phyloP scores from a whole-genome alignment of 2,329 filamentous ascomycete species.

The Colletotrichum filicis region DNA sequence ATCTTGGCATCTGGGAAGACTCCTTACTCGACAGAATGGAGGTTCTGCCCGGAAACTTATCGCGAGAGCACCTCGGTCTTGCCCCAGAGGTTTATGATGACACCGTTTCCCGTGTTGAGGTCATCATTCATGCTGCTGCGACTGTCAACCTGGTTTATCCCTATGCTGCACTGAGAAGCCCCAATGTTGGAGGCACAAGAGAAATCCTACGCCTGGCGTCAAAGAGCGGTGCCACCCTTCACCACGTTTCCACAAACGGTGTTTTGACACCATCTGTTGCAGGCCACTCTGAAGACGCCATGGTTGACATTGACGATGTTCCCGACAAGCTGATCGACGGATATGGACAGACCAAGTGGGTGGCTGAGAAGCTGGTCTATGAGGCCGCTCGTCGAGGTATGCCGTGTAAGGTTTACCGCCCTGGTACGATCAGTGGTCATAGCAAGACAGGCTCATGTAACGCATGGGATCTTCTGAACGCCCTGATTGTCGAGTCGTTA shows the following conservation, averaged over 20 bases:
- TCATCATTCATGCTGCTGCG: slow-evolving; percentile 81
- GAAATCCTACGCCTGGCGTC: slow-evolving; percentile 79
- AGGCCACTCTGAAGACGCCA: slow-evolving; percentile 77
- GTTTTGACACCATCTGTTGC: slow-evolving; percentile 77
- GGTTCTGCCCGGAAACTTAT: slow-evolving; percentile 78
- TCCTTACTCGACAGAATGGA: slow-evolving; percentile 82
- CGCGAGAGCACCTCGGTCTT: slow-evolving; percentile 75
- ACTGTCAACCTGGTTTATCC: slow-evolving; percentile 86
- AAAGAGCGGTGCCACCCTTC: slow-evolving; percentile 75
- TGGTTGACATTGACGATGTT: slow-evolving; percentile 75
- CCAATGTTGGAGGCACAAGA: slow-evolving; percentile 83
- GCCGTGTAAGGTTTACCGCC: slow-evolving; percentile 77
- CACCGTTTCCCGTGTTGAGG: slow-evolving; percentile 73
- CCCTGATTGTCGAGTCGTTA: slow-evolving; percentile 80
- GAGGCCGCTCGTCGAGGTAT: slow-evolving; percentile 76
- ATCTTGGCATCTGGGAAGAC: slow-evolving; percentile 81
- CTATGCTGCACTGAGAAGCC: slow-evolving; percentile 78
- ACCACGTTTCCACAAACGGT: slow-evolving; percentile 84
- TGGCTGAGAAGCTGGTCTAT: slow-evolving; percentile 78
- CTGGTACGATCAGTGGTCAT: slow-evolving; percentile 83
- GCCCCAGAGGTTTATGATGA: slow-evolving; percentile 72
- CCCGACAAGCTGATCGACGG: slow-evolving; percentile 76
- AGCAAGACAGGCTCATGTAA: slow-evolving; percentile 80
- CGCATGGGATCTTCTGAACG: slow-evolving; percentile 81
- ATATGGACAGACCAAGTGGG: slow-evolving; percentile 86